Evolutionary conservation across 208 protist species (phyloP).

Genomic region (Vickermania ingenoplastis): DNA sequence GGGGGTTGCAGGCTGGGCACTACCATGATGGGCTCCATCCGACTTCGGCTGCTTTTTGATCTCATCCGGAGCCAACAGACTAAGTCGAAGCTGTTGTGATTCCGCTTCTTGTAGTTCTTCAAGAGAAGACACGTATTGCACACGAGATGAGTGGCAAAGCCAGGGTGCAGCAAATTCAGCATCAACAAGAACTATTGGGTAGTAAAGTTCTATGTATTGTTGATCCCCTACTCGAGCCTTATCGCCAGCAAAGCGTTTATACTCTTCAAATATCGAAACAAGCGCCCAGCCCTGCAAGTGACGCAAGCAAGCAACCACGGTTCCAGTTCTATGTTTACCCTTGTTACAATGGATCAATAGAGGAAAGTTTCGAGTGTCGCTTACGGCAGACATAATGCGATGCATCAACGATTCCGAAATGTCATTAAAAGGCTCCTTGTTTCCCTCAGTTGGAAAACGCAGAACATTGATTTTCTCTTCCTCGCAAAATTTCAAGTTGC

Average conservation of each 20-base stretch:
- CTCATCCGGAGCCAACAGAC: conserved; percentile 45
- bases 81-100: conserved; percentile 39
- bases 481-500: conserved; percentile 91
- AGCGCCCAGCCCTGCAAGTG: conserved; percentile 92
- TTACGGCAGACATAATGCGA: conserved; percentile 64
- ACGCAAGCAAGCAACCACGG: conserved; percentile 89
- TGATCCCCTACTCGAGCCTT: conserved; percentile 93
- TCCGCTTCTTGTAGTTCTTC: conserved; percentile 52
- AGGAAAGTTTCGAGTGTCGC: conserved; percentile 92
- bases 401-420: conserved; percentile 91
- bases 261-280: conserved; percentile 95
- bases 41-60: no score
- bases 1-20: no score
- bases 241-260: conserved; percentile 90
- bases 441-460: conserved; percentile 94
- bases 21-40: no score
- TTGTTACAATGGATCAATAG: conserved; percentile 98
- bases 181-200: conserved; percentile 54
- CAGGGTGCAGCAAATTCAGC: conserved; percentile 16
- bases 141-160: conserved; percentile 33
- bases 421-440: conserved; percentile 97
- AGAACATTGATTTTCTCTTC: conserved; percentile 68
- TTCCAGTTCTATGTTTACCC: conserved; percentile 94
- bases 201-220: conserved; percentile 97
- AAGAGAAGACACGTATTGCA: conserved; percentile 44